A percentile compares a stretch with the other conserved stretches of the same genome.
Evolutionary conservation across 1,139 yeast genomes (phyloP).

Genomic region (Nakaseomyces sp.): DNA sequence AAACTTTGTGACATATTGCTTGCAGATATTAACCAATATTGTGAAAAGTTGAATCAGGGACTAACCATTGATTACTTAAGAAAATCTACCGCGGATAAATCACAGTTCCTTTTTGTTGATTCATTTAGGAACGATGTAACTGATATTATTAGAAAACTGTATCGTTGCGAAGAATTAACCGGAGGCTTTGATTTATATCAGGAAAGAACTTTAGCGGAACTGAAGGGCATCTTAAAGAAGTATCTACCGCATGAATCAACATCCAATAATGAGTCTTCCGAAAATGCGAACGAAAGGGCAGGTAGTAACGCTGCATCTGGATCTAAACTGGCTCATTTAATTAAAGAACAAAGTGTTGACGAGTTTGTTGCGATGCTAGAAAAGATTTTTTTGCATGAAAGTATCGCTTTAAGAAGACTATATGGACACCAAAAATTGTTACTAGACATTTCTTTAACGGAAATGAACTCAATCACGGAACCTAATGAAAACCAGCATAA

Average conservation of each 20-base stretch:
- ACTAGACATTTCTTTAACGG: constrained; percentile 61
- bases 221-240: constrained; percentile 61
- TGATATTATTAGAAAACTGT: constrained; percentile 45
- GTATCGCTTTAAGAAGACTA: constrained; percentile 66
- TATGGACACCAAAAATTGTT: constrained; percentile 72
- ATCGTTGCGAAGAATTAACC: constrained; percentile 54
- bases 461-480: constrained; percentile 32
- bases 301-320: constrained; percentile 15
- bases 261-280: constrained; percentile 21
- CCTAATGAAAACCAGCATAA: constrained; percentile 29
- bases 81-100: constrained; percentile 19
- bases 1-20: constrained; percentile 48
- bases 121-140: constrained; percentile 33
- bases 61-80: constrained; percentile 48
- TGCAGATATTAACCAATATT: constrained; percentile 52
- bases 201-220: constrained; percentile 56
- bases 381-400: constrained; percentile 51
- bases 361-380: constrained; percentile 70
- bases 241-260: constrained; percentile 43
- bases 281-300: background rate
- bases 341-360: constrained; percentile 56
- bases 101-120: constrained; percentile 17
- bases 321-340: constrained; percentile 42
- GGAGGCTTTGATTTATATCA: constrained; percentile 61
- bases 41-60: constrained; percentile 39